phyloP scores from a whole-genome alignment of 352 stramenopile species.

The Poterioochromonas sp. region DNA sequence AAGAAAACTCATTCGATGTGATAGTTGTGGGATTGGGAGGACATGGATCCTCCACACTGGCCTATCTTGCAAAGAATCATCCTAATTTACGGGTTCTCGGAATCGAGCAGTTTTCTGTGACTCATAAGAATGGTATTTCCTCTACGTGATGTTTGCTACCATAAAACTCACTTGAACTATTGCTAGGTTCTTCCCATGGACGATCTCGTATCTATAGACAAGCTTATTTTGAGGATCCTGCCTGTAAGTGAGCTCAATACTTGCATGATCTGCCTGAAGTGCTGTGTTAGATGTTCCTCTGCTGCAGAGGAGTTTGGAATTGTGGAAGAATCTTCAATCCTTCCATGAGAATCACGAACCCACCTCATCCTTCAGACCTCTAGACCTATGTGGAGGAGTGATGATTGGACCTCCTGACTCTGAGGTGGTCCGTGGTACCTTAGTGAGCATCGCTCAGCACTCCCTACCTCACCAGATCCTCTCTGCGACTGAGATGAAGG shows the following conservation, averaged over 20 bases:
- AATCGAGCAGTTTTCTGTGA: not conserved
- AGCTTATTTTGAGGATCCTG: constrained; percentile 17
- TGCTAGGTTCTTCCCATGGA: not conserved
- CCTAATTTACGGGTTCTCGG: not conserved
- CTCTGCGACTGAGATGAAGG: not conserved
- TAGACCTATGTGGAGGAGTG: not conserved
- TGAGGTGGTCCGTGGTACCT: not conserved
- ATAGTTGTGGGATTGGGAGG: constrained; percentile 5
- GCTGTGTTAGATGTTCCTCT: constrained; percentile 7
- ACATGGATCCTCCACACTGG: constrained; percentile 6
- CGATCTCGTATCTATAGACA: constrained; percentile 12
- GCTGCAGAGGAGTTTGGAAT: not conserved
- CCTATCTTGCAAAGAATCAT: not conserved
- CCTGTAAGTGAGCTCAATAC: not conserved
- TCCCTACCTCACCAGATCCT: not conserved
- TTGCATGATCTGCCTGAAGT: not conserved
- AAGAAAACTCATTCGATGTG: not conserved
- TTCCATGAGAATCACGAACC: not conserved
- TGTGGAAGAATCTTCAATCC: not conserved
- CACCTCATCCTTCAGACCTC: too few species aligned
- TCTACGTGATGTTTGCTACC: not conserved
- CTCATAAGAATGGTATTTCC: not conserved
- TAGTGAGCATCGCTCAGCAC: not conserved
- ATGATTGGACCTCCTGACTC: not conserved
- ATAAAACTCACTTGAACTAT: not conserved